Base-by-base conservation (phyloP, 2,329 filamentous ascomycete species). In the Apiospora arundinis region DNA sequence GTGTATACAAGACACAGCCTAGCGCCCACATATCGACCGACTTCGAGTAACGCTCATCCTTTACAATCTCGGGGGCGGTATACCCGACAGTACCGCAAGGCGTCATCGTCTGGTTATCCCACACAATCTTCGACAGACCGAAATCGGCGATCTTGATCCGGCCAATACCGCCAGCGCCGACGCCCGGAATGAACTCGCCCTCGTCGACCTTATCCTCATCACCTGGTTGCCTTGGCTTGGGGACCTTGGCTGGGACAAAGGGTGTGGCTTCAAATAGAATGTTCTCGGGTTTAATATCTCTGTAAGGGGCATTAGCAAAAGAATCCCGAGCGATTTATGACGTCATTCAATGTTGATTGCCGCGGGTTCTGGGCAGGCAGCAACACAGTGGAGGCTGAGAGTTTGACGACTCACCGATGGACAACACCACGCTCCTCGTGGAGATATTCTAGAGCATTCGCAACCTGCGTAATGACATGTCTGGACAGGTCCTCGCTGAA, bases 11-110 rank as follows among this genome's bases (percentile, higher is more conserved):
- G 14, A 99, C 96, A 80, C 96, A 99, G 18, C 96, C 96, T 44
- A 99, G 84, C 4, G 96, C 96, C 96, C 96, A 99, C 96, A 99
- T 99, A 79, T 99, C 96, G 65, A 99, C 96, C 69, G 94, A 97
- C 86, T 98, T 99, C 48, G 95, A 98, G 82, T 99, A 99, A 28
- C 95, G 91, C 83, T 99, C 96, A 82, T 99, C 96, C 84, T 98
- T 98, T 81, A 99, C 96, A 74, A 99, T 99, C 80, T 99, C 96
- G 9, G 96, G 96, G 4, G 96, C 96, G 4, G 96, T 98, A 83
- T 99, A 99, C 60, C 96, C 96, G 71, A 98, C 96, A 0, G 96
- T 99, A 71, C 96, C 96, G 81, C 96, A 99, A n/a, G 96, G 96
- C 3, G 96, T 99, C 94, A 98, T 98, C 12, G 96, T 99, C 80